Conservation (phyloP, 805 yeast species). For the Teunomyces barrocoloradensis region DNA sequence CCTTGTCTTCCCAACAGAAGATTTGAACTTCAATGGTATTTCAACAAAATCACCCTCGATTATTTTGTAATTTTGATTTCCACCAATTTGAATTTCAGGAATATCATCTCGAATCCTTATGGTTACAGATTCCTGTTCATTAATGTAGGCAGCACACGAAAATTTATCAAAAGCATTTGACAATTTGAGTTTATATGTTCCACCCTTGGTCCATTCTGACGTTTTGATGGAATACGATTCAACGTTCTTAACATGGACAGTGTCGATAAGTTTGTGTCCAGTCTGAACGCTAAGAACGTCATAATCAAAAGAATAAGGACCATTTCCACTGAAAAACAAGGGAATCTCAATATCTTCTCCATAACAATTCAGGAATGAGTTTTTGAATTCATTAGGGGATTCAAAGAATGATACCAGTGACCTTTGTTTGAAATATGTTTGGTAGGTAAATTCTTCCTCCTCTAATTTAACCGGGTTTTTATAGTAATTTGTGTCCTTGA, state of each 20-base stretch:
- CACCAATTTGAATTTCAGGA: slow-evolving; percentile 44
- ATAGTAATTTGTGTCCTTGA: slow-evolving; percentile 62
- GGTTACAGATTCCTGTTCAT: slow-evolving; percentile 50
- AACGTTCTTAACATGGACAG: slow-evolving; percentile 33
- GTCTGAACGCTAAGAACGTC: slow-evolving; percentile 52
- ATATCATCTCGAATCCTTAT: slow-evolving; percentile 69
- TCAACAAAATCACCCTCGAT: slow-evolving; percentile 60
- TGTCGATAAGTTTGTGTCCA: slow-evolving; percentile 16
- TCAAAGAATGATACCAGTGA: slow-evolving; percentile 44
- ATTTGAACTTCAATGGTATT: slow-evolving; percentile 51
- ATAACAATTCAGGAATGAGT: slow-evolving; percentile 26
- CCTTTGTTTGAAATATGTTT: slow-evolving; percentile 68
- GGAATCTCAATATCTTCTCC: slow-evolving; percentile 40
- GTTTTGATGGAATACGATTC: slow-evolving; percentile 46
- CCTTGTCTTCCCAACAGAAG: slow-evolving; percentile 27
- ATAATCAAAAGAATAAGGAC: slow-evolving; percentile 73
- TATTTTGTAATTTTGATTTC: slow-evolving; percentile 24
- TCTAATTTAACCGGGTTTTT: slow-evolving; percentile 34
- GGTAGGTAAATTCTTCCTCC: slow-evolving; percentile 50
- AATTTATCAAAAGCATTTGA: slow-evolving; percentile 70
- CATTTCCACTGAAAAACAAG: slow-evolving; percentile 68
- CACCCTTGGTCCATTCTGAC: slow-evolving; percentile 61
- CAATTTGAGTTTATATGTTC: slow-evolving; percentile 65
- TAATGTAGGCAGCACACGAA: slow-evolving; percentile 71
- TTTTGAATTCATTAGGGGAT: slow-evolving; percentile 9